Percentiles rank a stretch among this genome's conserved stretches.
These are phyloP conservation scores for Ascoidea asiatica DNA, from an alignment of 805 yeast genomes.

Conservation along the genomic window DNA sequence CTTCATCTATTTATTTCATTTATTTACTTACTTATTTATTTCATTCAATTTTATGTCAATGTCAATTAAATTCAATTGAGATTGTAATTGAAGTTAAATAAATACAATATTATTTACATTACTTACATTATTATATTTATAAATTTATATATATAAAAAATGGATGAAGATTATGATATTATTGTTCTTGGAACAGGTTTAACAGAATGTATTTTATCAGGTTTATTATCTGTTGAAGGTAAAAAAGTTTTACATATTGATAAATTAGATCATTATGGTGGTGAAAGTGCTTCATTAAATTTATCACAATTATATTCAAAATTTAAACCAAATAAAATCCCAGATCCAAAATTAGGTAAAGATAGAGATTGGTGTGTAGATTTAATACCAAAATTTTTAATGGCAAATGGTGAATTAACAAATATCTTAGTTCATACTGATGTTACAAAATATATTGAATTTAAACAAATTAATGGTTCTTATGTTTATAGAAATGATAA, in stretches of 20 bases:
- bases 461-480: slow-evolving; percentile 92
- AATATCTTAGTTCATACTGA: slow-evolving; percentile 91
- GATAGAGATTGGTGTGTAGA: slow-evolving; percentile 98
- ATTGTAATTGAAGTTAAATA: no score
- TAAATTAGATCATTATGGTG: slow-evolving; percentile 94
- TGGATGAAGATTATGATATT: slow-evolving; percentile 97
- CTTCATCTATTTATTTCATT: no score
- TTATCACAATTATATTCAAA: slow-evolving; percentile 57
- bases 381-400: slow-evolving; percentile 87
- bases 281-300: slow-evolving; percentile 74
- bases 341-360: slow-evolving; percentile 62
- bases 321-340: slow-evolving; percentile 70
- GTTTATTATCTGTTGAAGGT: slow-evolving; percentile 92
- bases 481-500: slow-evolving; percentile 84
- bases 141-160: no score
- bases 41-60: no score
- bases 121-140: no score
- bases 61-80: no score
- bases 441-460: slow-evolving; percentile 90
- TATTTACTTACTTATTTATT: no score
- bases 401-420: slow-evolving; percentile 97
- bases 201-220: slow-evolving; percentile 92
- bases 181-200: slow-evolving; percentile 56
- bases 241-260: slow-evolving; percentile 95
- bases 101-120: no score